Base-by-base conservation (phyloP, 202 grass and related monocot species). In the Zoysia matrella region DNA sequence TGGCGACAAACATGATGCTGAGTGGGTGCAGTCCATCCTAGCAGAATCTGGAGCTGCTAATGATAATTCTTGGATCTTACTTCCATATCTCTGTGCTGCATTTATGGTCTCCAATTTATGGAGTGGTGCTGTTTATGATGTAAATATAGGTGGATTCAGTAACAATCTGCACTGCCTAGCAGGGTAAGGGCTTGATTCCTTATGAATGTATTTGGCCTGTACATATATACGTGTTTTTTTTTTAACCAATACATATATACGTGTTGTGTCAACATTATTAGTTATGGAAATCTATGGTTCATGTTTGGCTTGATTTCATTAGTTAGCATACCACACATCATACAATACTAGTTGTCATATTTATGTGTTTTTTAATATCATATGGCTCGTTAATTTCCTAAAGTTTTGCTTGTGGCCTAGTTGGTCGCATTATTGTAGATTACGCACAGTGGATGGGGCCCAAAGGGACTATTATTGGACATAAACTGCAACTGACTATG, bases 51-150 rank as follows among this genome's bases (percentile, higher is more conserved):
- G 74, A 82, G 80, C 84, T 42, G 90, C 77, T 81, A 91, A 87
- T 75, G 89, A 98, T 91, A 98, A 87, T 87, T 98, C 95, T 77
- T 95, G 95, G 95, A 84, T 80, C 83, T 77, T 98, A 64, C 90
- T 98, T 84, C 95, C 95, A 69, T 98, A 90, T 90, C 92, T 98
- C 74, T 98, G 88, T 75, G 85, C 95, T 80, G 90, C 89, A 71
- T 98, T 98, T 88, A 95, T 98, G 95, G 86, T 86, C 70, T 95
- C 95, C 75, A 91, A 84, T 78, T 80, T 89, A 36, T 98, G 92
- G 92, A 94, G 85, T 67, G 86, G 73, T 47, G 86, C 89, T 80
- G 73, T 80, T 82, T 98, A 95, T 88, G 88, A 95, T 84, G 79
- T 91, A 4, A 95, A 83, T 77, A 89, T 85, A 77, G 89, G 95